Evolutionary conservation across 495 filamentous ascomycete genomes (phyloP).

Genomic region (Penicillium diatomitis): DNA sequence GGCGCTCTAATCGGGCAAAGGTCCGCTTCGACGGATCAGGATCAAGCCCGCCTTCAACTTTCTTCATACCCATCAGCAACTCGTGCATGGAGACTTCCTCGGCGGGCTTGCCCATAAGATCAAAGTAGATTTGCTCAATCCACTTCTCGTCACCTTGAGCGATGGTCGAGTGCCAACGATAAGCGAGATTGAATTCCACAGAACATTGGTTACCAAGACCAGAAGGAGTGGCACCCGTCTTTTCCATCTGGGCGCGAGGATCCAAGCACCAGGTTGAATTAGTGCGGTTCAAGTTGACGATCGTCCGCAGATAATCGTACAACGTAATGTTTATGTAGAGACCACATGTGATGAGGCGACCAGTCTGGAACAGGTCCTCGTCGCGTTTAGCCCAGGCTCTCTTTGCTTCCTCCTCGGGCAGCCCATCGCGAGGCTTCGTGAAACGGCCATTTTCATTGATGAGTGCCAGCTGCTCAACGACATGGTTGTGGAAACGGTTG

Average conservation of each 20-base stretch:
- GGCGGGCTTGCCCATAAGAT: conserved; percentile 47
- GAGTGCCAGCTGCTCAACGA: conserved; percentile 54
- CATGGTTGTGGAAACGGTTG: conserved; percentile 69
- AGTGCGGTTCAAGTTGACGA: conserved; percentile 71
- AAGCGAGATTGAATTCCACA: conserved; percentile 64
- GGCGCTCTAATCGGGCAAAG: conserved; percentile 49
- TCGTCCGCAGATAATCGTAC: conserved; percentile 75
- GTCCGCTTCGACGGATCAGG: conserved; percentile 44
- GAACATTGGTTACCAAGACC: conserved; percentile 65
- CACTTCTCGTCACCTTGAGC: conserved; percentile 56
- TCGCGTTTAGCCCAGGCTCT: conserved; percentile 67
- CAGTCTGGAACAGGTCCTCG: conserved; percentile 78
- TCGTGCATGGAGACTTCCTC: conserved; percentile 42
- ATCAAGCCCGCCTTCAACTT: conserved; percentile 41
- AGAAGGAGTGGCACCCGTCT: conserved; percentile 48
- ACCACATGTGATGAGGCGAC: conserved; percentile 67
- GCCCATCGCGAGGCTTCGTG: conserved; percentile 42
- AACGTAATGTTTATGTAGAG: conserved; percentile 80
- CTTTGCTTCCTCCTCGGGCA: conserved; percentile 39
- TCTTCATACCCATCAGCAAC: conserved; percentile 44
- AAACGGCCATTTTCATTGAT: conserved; percentile 71
- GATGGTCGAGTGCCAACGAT: conserved; percentile 62
- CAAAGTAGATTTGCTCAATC: conserved; percentile 49
- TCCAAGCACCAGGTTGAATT: conserved; percentile 70
- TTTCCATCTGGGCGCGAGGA: conserved; percentile 37